Base-by-base conservation (phyloP, 768 basidiomycete genomes). In the Leccinum broughii region DNA sequence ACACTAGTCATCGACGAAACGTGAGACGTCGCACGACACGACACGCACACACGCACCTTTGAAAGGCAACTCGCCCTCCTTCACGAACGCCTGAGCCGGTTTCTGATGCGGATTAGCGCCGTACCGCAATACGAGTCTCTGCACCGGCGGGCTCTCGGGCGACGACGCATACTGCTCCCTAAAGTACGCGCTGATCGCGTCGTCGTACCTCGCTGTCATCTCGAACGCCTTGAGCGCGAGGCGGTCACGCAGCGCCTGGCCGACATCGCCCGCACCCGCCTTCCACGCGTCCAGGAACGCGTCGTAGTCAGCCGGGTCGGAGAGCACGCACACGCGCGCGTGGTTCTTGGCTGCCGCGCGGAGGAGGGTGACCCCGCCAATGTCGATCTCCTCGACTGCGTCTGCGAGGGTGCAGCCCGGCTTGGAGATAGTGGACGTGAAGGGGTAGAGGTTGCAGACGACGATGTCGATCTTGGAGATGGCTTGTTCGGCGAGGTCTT, bases 301-400 rank as follows among this genome's bases (percentile, higher is more conserved):
- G 50, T 81, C 73, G 73, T 99, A 99, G 73, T 99, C 97, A 9
- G 82, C 75, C 26, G 93, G 93, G 72, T 95, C 92, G 46, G 91
- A 95, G 49, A 96, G 80, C 50, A 98, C 87, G 34, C 88, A 90
- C 30, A 95, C 93, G 49, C 95, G 89, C 54, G 82, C 91, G 77
- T 98, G 97, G 75, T 99, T 99, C 78, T 99, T 99, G 57, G 97
- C 97, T 2, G 96, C 97, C 8, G 96, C 97, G 46, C 97, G 90
- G 52, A 98, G 86, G 9, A 99, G 88, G 6, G 97, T 98, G 51
- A 99, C 97, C 28, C 97, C 97, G 6, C 97, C 97, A 59, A 99
- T 98, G 76, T 99, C 97, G 66, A 99, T 90, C 76, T 99, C 97
- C 74, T 99, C 97, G 60, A 98, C 89, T 6, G 96, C 96, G 52